Conservation (phyloP, 2,329 filamentous ascomycete genomes). For the Cryphonectria nitschkei region DNA sequence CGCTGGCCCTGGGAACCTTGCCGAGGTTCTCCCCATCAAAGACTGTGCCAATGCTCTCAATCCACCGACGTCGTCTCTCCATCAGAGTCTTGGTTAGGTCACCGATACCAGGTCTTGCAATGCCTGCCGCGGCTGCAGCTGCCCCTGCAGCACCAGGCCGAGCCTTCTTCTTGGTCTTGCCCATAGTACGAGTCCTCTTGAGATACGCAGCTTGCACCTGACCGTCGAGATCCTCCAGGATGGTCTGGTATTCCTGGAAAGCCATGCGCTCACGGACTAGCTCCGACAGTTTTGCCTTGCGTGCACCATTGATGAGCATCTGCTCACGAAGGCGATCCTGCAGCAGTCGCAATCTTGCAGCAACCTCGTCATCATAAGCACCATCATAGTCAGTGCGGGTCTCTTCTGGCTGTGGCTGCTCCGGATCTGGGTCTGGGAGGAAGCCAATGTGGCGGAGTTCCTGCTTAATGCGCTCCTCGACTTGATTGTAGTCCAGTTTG, state of each 20-base stretch:
- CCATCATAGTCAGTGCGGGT: conserved; percentile 75
- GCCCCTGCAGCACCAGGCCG: conserved; percentile 70
- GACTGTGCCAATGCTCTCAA: conserved; percentile 85
- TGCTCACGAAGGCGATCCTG: conserved; percentile 83
- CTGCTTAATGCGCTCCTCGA: conserved; percentile 89
- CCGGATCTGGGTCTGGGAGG: conserved; percentile 54
- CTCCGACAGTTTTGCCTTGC: conserved; percentile 84
- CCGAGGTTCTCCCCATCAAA: conserved; percentile 82
- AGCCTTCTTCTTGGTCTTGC: conserved; percentile 92
- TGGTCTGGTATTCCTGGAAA: conserved; percentile 94
- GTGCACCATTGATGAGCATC: conserved; percentile 85
- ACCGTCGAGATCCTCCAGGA: conserved; percentile 92
- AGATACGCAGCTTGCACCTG: conserved; percentile 95
- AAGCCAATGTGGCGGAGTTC: conserved; percentile 92
- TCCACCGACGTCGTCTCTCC: conserved; percentile 89
- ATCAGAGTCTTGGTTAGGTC: conserved; percentile 90
- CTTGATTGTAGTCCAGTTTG: conserved; percentile 80
- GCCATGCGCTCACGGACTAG: conserved; percentile 92
- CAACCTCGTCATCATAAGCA: conserved; percentile 92
- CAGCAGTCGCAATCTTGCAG: conserved; percentile 82
- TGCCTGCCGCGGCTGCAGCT: conserved; percentile 61
- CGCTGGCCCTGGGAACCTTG: conserved; percentile 68
- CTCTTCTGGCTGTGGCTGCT: conserved; percentile 25
- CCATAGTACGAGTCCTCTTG: conserved; percentile 91
- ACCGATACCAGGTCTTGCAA: conserved; percentile 79